Percentiles rank a stretch among this genome's conserved stretches.
phyloP scores from a whole-genome alignment of 2,329 filamentous ascomycete genomes.

The Aspergillus novoparasiticus region DNA sequence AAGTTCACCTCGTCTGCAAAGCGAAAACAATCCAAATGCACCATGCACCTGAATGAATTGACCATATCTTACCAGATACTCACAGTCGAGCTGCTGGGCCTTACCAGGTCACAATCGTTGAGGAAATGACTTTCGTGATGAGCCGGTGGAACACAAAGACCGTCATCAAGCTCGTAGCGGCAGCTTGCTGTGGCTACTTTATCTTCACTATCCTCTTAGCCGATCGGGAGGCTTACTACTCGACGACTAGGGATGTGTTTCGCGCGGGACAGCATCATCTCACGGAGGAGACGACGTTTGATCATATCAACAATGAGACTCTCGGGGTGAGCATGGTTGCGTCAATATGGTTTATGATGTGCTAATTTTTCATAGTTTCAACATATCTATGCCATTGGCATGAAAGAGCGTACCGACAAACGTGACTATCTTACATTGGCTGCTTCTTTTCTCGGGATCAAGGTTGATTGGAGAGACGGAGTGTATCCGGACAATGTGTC shows the following conservation, averaged over 20 bases:
- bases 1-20: not conserved
- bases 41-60: not conserved
- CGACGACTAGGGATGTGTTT: constrained; percentile 2
- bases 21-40: not conserved
- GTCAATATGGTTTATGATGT: not conserved
- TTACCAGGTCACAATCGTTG: not conserved
- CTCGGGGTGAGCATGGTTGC: constrained; percentile 24
- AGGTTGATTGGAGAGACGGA: constrained; percentile 49
- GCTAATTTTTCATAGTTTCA: constrained; percentile 37
- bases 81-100: not conserved
- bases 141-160: constrained; percentile 4
- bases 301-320: constrained; percentile 30
- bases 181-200: constrained; percentile 5
- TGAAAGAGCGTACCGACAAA: constrained; percentile 53
- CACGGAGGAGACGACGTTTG: constrained; percentile 20
- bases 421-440: constrained; percentile 52
- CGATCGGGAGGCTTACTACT: constrained; percentile 6
- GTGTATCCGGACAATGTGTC: constrained; percentile 43
- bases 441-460: constrained; percentile 45
- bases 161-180: constrained; percentile 6
- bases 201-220: constrained; percentile 3
- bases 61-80: not conserved
- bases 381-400: constrained; percentile 50
- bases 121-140: constrained; percentile 11
- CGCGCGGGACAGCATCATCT: constrained; percentile 8